phyloP scores from a whole-genome alignment of 2,329 filamentous ascomycete species.

The Talaromyces sp. region DNA sequence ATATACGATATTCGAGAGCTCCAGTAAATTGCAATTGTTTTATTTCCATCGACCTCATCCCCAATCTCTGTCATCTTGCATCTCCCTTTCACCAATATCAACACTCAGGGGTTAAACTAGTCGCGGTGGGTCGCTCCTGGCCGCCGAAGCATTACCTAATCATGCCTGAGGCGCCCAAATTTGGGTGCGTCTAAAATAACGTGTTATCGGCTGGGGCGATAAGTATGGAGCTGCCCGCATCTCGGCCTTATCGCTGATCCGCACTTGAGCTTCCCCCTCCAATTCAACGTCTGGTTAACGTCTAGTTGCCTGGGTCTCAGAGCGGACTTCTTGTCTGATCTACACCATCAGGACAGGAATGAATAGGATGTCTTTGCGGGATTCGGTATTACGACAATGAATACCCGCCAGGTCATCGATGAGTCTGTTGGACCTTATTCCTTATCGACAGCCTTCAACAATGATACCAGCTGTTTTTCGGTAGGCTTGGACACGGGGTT shows the following conservation, averaged over 20 bases:
- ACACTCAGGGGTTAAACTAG: conserved; percentile 30
- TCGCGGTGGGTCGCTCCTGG: conserved; percentile 29
- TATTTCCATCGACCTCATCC: no score
- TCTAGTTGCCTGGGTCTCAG: no score
- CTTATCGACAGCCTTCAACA: conserved; percentile 83
- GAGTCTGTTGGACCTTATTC: conserved; percentile 72
- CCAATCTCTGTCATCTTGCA: neutral
- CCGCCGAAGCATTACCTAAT: conserved; percentile 25
- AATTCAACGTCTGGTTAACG: neutral
- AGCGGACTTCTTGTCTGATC: neutral
- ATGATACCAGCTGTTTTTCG: conserved; percentile 80
- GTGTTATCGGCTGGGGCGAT: neutral
- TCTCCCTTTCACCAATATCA: neutral
- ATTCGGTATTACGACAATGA: conserved; percentile 62
- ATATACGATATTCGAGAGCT: no score
- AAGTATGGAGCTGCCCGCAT: conserved; percentile 24
- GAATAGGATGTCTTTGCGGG: neutral
- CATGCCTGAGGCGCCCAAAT: conserved; percentile 15
- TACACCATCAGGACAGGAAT: neutral
- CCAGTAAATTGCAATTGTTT: no score
- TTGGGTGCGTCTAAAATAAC: conserved; percentile 2
- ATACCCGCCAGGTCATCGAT: conserved; percentile 85
- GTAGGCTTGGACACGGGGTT: conserved; percentile 86
- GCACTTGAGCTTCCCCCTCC: neutral
- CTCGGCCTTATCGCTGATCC: conserved; percentile 27